Evolutionary conservation across 2,329 filamentous ascomycete genomes (phyloP).

Genomic region (Cladosporium sp.): DNA sequence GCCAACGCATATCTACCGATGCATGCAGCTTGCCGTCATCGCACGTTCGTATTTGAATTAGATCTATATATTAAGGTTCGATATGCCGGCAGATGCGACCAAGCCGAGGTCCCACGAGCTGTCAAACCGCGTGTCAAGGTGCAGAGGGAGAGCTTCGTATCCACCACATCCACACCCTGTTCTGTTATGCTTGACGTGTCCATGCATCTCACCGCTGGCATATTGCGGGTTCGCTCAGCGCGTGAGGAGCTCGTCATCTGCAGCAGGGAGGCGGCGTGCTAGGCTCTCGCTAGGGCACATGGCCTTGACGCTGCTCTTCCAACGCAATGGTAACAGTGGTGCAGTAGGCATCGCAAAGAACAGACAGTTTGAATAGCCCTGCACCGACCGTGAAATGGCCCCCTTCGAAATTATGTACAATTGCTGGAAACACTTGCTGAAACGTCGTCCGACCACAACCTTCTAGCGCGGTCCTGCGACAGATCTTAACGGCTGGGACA

Average conservation of each 20-base stretch:
- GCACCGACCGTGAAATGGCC: background rate
- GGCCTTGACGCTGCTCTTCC: background rate
- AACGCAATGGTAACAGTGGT: slow-evolving; percentile 1
- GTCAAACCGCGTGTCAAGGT: background rate
- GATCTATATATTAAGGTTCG: background rate
- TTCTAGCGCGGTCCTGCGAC: slow-evolving; percentile 12
- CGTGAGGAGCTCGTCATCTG: background rate
- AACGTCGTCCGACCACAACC: slow-evolving; percentile 2
- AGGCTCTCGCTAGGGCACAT: background rate
- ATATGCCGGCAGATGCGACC: background rate
- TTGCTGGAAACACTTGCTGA: background rate
- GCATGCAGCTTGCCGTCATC: slow-evolving; percentile 6
- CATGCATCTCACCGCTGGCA: slow-evolving; percentile 6
- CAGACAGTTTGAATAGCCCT: background rate
- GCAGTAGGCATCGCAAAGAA: background rate
- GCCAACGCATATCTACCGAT: background rate
- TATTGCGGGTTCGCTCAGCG: background rate
- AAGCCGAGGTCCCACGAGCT: background rate
- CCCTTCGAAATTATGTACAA: background rate
- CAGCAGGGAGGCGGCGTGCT: too few species aligned
- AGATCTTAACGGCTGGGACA: slow-evolving; percentile 5
- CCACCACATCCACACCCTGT: background rate
- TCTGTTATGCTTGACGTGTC: slow-evolving; percentile 2
- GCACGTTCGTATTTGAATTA: background rate
- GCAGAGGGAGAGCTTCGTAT: background rate